phyloP scores from a whole-genome alignment of 148 eudicot genomes.

The Vaccinium myrtillus region DNA sequence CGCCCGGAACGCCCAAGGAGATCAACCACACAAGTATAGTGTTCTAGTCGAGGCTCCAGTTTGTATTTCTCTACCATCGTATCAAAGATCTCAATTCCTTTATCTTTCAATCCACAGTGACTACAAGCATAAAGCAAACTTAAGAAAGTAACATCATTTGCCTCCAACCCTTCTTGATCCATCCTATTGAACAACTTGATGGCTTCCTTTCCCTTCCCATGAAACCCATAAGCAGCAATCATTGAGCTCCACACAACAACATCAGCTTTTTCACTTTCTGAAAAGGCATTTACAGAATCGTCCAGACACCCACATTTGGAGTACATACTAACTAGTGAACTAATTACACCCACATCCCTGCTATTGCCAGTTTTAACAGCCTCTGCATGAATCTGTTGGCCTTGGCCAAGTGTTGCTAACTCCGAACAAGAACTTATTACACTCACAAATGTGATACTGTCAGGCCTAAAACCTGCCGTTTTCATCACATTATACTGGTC shows the following conservation, averaged over 20 bases:
- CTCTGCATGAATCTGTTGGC: slow-evolving; percentile 86
- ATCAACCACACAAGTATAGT: slow-evolving; percentile 83
- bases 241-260: slow-evolving; percentile 68
- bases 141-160: slow-evolving; percentile 73
- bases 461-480: slow-evolving; percentile 61
- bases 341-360: slow-evolving; percentile 43
- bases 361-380: slow-evolving; percentile 52
- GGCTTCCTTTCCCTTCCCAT: slow-evolving; percentile 76
- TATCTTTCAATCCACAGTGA: slow-evolving; percentile 71
- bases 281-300: slow-evolving; percentile 60
- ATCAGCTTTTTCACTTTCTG: slow-evolving; percentile 43
- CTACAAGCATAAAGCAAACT: slow-evolving; percentile 80
- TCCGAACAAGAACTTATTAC: slow-evolving; percentile 74
- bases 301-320: slow-evolving; percentile 83
- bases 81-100: slow-evolving; percentile 60
- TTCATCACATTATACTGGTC: slow-evolving; percentile 65
- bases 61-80: slow-evolving; percentile 48
- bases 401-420: slow-evolving; percentile 78
- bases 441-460: slow-evolving; percentile 70
- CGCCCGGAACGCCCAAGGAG: slow-evolving; percentile 71
- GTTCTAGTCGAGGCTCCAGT: slow-evolving; percentile 58
- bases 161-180: slow-evolving; percentile 53
- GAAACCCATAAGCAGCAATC: slow-evolving; percentile 88
- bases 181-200: slow-evolving; percentile 48
- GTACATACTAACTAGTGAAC: slow-evolving; percentile 84